Evolutionary conservation across 345 rosid species (phyloP).

Genomic region (Hibiscus mutabilis): DNA sequence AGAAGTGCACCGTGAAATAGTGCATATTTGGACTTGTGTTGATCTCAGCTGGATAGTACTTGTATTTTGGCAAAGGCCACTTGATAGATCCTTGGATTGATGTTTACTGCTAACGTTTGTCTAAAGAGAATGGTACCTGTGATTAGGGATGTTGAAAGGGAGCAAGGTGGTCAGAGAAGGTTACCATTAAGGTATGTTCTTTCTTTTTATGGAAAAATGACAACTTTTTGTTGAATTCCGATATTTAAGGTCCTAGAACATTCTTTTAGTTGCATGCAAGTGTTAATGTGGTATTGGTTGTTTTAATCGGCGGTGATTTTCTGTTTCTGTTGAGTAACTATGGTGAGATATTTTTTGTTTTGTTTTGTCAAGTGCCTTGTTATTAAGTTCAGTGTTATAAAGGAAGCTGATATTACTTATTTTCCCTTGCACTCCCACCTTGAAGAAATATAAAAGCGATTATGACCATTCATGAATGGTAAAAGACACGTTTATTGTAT

Average conservation of each 20-base stretch:
- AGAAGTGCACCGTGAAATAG: background rate
- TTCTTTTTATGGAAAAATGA: background rate
- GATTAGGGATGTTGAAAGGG: conserved; percentile 60
- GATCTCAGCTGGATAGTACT: background rate
- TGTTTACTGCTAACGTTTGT: background rate
- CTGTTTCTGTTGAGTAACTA: background rate
- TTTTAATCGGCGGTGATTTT: background rate
- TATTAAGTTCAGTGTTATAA: background rate
- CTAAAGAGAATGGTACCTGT: background rate
- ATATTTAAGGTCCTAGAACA: background rate
- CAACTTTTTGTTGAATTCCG: too few species aligned
- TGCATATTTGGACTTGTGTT: background rate
- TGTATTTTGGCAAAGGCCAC: background rate
- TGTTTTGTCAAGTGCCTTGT: background rate
- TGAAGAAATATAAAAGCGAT: background rate
- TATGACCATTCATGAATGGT: background rate
- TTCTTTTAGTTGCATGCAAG: background rate
- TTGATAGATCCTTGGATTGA: background rate
- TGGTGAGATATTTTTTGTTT: background rate
- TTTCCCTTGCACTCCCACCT: background rate
- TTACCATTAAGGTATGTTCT: conserved; percentile 41
- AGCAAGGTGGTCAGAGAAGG: conserved; percentile 46
- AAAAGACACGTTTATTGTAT: background rate
- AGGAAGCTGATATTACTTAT: background rate
- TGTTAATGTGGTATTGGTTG: background rate